These are phyloP conservation scores for Fusarium xyrophilum DNA, from an alignment of 2,329 filamentous ascomycete genomes.

Conservation along the genomic window DNA sequence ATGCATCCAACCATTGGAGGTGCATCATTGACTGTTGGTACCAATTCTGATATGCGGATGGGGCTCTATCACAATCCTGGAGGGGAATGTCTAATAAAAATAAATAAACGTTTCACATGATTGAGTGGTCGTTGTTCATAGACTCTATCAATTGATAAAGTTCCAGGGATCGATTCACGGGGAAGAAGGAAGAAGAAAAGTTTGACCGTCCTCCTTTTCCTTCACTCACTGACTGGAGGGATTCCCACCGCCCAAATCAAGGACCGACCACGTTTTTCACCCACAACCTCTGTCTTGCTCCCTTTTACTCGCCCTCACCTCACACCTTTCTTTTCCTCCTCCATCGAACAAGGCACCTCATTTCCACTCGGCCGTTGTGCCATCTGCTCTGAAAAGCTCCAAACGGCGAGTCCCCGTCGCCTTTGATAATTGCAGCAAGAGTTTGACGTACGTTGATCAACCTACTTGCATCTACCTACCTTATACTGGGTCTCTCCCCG, in stretches of 20 bases:
- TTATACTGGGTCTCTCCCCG: constrained; percentile 20
- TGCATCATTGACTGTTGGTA: constrained; percentile 10
- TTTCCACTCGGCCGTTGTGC: constrained; percentile 15
- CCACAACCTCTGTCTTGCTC: constrained; percentile 32
- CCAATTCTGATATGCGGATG: not conserved
- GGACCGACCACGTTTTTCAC: constrained; percentile 35
- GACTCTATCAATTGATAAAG: not conserved
- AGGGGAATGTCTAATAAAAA: not conserved
- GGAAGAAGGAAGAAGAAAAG: constrained; percentile 22
- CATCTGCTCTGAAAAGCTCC: not conserved
- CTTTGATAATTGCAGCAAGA: constrained; percentile 1
- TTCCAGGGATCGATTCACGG: constrained; percentile 7
- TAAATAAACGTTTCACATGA: not conserved
- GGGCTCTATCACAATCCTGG: not conserved
- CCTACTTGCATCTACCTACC: not conserved
- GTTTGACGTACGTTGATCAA: constrained; percentile 6
- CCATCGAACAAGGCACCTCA: constrained; percentile 12
- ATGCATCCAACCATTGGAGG: constrained; percentile 25
- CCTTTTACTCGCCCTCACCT: constrained; percentile 29
- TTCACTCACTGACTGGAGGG: not conserved
- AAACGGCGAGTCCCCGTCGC: not conserved
- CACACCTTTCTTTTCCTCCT: constrained; percentile 13
- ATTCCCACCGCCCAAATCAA: constrained; percentile 32
- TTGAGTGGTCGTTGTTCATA: not conserved
- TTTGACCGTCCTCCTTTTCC: constrained; percentile 19